A percentile compares a stretch with the other conserved stretches of the same genome.
These are phyloP conservation scores for Cardamine occulta DNA, from an alignment of 345 rosid genomes.

Conservation along the genomic window DNA sequence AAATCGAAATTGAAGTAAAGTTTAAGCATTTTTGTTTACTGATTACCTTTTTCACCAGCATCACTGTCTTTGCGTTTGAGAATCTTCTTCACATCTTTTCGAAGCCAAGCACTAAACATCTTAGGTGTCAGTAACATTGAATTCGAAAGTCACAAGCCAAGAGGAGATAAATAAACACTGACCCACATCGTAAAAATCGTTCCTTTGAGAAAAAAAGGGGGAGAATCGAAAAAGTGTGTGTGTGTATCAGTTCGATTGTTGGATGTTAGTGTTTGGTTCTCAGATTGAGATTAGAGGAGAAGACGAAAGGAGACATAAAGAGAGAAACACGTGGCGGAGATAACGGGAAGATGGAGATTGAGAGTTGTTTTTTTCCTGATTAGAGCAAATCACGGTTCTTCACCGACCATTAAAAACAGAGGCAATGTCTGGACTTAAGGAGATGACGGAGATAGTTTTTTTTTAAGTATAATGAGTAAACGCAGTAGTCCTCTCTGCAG, in stretches of 20 bases:
- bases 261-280: not conserved
- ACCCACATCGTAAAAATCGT: conserved; percentile 16
- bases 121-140: conserved; percentile 43
- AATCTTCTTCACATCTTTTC: conserved; percentile 76
- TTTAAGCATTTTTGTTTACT: not conserved
- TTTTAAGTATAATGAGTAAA: conserved; percentile 8
- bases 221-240: not conserved
- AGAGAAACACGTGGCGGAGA: conserved; percentile 45
- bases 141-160: conserved; percentile 16
- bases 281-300: conserved; percentile 18
- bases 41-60: conserved; percentile 74
- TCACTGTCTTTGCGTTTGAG: conserved; percentile 92
- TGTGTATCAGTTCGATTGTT: not conserved
- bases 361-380: not conserved
- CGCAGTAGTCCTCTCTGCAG: not conserved
- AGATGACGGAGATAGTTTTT: not conserved
- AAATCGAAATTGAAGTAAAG: conserved; percentile 2
- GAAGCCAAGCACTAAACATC: conserved; percentile 48
- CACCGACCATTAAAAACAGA: conserved; percentile 37
- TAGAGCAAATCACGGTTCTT: conserved; percentile 46
- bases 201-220: not conserved
- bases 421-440: not conserved
- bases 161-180: conserved; percentile 11
- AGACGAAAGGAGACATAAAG: conserved; percentile 8
- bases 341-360: conserved; percentile 38